phyloP scores from a whole-genome alignment of 129 eudicot species.

The Centella asiatica region DNA sequence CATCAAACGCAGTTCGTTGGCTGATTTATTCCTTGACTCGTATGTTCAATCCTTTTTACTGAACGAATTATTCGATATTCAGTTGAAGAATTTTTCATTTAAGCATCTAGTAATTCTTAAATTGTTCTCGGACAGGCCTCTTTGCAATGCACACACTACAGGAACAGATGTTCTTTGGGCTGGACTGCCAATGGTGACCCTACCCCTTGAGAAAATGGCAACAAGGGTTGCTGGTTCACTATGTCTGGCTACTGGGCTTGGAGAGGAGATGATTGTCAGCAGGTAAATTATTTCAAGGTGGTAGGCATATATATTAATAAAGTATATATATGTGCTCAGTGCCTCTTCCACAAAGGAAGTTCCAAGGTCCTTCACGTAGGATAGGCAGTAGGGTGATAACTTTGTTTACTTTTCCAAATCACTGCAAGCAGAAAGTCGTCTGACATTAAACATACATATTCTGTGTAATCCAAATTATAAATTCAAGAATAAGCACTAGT shows the following conservation, averaged over 20 bases:
- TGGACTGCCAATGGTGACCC: slow-evolving; percentile 94
- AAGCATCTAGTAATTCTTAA: no score
- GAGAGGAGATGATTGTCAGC: slow-evolving; percentile 9
- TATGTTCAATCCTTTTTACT: slow-evolving; percentile 20
- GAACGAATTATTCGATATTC: background rate
- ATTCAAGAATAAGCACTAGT: no score
- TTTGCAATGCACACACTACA: slow-evolving; percentile 96
- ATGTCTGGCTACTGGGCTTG: slow-evolving; percentile 59
- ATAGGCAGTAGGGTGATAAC: no score
- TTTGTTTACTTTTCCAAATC: no score
- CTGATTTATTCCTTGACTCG: slow-evolving; percentile 94
- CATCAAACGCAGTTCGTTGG: slow-evolving; percentile 80
- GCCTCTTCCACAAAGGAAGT: no score
- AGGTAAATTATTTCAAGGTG: background rate
- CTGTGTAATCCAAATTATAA: no score
- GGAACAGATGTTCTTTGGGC: slow-evolving; percentile 99
- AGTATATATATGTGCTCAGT: background rate
- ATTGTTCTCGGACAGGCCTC: slow-evolving; percentile 45
- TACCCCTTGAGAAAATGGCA: slow-evolving; percentile 98
- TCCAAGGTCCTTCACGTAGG: no score
- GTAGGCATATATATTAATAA: background rate
- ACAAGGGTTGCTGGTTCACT: slow-evolving; percentile 98
- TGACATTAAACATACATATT: no score
- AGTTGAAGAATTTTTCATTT: no score
- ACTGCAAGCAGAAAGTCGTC: no score